Percentiles rank a stretch among this genome's conserved stretches.
Evolutionary conservation across 495 filamentous ascomycete species (phyloP).

Genomic region (Podospora conica): DNA sequence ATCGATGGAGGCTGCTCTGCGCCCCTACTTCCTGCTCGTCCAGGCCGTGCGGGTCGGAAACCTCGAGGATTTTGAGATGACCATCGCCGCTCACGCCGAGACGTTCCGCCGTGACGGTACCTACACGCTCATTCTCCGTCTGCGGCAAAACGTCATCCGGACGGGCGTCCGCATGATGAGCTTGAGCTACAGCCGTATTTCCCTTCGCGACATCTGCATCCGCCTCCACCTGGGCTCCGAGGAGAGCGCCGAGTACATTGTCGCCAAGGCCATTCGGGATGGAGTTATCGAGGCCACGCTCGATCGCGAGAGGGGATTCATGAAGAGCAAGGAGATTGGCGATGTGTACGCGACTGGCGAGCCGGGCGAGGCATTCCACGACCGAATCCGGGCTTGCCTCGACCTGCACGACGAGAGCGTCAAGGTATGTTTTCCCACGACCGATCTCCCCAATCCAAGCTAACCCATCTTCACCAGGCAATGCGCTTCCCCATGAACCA

Average conservation of each 20-base stretch:
- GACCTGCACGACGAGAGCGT: constrained; percentile 94
- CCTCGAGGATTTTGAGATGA: constrained; percentile 81
- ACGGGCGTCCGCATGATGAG: constrained; percentile 99
- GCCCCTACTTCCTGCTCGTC: constrained; percentile 87
- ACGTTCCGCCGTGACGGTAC: constrained; percentile 90
- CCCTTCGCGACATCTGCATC: constrained; percentile 95
- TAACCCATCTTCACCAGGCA: constrained; percentile 48
- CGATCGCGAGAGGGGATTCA: constrained; percentile 90
- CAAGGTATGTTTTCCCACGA: constrained; percentile 55
- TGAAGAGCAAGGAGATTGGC: constrained; percentile 95
- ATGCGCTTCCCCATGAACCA: constrained; percentile 99
- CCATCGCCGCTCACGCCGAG: constrained; percentile 69
- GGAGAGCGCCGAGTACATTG: constrained; percentile 97
- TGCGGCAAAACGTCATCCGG: constrained; percentile 98
- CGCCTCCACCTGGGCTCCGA: constrained; percentile 87
- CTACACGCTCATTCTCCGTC: constrained; percentile 87
- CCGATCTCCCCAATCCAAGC: constrained; percentile 3
- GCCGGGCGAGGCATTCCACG: constrained; percentile 94
- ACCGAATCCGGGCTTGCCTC: constrained; percentile 86
- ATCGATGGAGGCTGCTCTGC: constrained; percentile 74
- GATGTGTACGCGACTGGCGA: constrained; percentile 95
- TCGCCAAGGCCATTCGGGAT: constrained; percentile 95
- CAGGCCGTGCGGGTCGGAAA: constrained; percentile 94
- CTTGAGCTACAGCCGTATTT: constrained; percentile 92
- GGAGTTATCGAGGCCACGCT: constrained; percentile 95